Percentiles rank a stretch among this genome's conserved stretches.
phyloP scores from a whole-genome alignment of 164 flowering plant genomes.

The Chloranthus sessilifolius region DNA sequence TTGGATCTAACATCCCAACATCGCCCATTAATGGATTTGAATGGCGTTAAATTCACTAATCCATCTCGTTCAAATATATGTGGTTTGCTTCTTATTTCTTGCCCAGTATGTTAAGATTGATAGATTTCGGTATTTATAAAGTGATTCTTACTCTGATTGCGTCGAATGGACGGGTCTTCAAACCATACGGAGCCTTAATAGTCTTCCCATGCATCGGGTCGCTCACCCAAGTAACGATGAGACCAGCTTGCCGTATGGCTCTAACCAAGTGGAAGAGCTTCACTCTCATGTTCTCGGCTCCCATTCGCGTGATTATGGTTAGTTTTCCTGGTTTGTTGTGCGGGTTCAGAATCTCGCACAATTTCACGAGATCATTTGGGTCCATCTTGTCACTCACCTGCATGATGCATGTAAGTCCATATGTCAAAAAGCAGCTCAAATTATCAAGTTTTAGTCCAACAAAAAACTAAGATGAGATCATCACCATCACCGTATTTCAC shows the following conservation, averaged over 20 bases:
- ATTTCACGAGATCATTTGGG: constrained; percentile 41
- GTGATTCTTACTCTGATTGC: constrained; percentile 38
- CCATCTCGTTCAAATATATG: no score
- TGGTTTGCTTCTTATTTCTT: no score
- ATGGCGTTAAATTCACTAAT: no score
- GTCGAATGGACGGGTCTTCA: constrained; percentile 62
- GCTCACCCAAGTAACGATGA: constrained; percentile 56
- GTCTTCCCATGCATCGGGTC: constrained; percentile 63
- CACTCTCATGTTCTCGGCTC: constrained; percentile 50
- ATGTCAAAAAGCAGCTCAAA: no score
- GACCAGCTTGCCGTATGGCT: constrained; percentile 47
- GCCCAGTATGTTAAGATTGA: no score
- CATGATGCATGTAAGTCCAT: neutral
- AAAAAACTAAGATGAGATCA: no score
- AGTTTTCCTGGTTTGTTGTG: constrained; percentile 46
- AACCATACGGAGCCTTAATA: constrained; percentile 56
- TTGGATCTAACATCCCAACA: no score
- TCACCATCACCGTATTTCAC: no score
- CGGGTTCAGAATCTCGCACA: constrained; percentile 47
- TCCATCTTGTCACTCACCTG: constrained; percentile 60
- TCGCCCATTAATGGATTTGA: no score
- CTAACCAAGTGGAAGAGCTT: constrained; percentile 48
- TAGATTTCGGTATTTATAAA: no score
- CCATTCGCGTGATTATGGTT: constrained; percentile 48
- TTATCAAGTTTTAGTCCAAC: no score